These are phyloP conservation scores for Zygoascus flipseniorum DNA, from an alignment of 805 yeast species.

Conservation along the genomic window DNA sequence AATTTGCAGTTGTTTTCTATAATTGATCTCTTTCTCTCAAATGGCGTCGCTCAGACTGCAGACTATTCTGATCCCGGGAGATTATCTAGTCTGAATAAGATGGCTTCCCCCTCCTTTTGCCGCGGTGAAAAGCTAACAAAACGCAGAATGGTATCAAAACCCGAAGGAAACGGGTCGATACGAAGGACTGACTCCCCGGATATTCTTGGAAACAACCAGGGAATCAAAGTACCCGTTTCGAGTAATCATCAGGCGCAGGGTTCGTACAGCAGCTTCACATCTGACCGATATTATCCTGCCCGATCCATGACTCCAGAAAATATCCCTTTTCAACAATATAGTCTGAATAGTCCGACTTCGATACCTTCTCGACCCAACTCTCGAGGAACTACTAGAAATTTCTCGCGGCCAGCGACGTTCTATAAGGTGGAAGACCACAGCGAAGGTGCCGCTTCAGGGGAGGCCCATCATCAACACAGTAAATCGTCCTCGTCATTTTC, in stretches of 20 bases:
- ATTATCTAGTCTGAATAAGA: too few species aligned
- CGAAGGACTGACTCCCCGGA: neutral
- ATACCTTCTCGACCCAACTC: conserved; percentile 7
- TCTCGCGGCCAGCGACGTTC: conserved; percentile 18
- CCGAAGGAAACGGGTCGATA: neutral
- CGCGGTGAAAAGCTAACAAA: neutral
- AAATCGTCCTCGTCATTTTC: neutral
- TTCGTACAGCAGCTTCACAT: neutral
- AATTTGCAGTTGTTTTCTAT: too few species aligned
- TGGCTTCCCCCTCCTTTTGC: too few species aligned
- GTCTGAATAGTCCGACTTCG: neutral
- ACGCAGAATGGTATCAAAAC: neutral
- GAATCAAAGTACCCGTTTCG: neutral
- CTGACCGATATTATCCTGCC: neutral
- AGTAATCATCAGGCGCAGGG: neutral
- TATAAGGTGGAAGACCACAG: conserved; percentile 9
- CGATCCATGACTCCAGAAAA: neutral
- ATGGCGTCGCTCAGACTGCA: too few species aligned
- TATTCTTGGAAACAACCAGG: neutral
- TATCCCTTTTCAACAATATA: neutral
- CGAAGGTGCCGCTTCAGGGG: neutral
- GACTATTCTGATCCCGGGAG: too few species aligned
- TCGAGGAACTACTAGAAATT: conserved; percentile 13
- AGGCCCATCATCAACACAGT: neutral
- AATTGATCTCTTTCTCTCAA: too few species aligned